Percentiles rank a stretch among this genome's conserved stretches.
phyloP scores from a whole-genome alignment of 306 rosid genomes.

The Elaeagnus macrophylla region DNA sequence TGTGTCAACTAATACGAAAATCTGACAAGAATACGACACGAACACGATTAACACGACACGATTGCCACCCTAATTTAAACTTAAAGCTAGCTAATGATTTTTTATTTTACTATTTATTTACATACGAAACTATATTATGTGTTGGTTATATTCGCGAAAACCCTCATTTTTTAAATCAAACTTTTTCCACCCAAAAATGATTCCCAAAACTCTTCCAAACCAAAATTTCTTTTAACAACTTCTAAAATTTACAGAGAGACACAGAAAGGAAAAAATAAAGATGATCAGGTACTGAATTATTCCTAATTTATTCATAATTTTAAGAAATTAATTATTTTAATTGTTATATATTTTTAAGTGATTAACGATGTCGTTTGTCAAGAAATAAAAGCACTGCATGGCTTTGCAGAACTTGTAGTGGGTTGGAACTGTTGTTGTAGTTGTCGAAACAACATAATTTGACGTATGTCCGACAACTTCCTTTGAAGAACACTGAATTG shows the following conservation, averaged over 20 bases:
- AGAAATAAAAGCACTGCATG: slow-evolving; percentile 35
- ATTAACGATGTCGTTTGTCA: slow-evolving; percentile 36
- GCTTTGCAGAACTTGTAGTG: slow-evolving; percentile 38
- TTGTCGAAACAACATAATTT: slow-evolving; percentile 46
- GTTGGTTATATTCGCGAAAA: too few species aligned
- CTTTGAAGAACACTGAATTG: slow-evolving; percentile 44
- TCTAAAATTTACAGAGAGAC: slow-evolving; percentile 18
- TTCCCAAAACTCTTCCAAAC: too few species aligned
- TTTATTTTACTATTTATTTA: too few species aligned
- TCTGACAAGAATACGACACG: too few species aligned
- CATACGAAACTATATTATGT: too few species aligned
- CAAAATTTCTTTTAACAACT: slow-evolving; percentile 24
- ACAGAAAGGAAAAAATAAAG: neutral
- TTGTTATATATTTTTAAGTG: slow-evolving; percentile 17
- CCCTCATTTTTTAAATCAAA: too few species aligned
- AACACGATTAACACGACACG: too few species aligned
- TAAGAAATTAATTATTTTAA: slow-evolving; percentile 17
- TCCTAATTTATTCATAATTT: slow-evolving; percentile 11
- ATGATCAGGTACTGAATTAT: slow-evolving; percentile 10
- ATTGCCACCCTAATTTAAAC: too few species aligned
- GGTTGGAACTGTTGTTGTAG: slow-evolving; percentile 21
- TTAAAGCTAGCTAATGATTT: too few species aligned
- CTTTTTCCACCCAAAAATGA: too few species aligned
- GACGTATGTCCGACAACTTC: slow-evolving; percentile 37
- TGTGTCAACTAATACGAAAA: too few species aligned